phyloP scores from a whole-genome alignment of 805 yeast genomes.

The Kuraishia molischiana region DNA sequence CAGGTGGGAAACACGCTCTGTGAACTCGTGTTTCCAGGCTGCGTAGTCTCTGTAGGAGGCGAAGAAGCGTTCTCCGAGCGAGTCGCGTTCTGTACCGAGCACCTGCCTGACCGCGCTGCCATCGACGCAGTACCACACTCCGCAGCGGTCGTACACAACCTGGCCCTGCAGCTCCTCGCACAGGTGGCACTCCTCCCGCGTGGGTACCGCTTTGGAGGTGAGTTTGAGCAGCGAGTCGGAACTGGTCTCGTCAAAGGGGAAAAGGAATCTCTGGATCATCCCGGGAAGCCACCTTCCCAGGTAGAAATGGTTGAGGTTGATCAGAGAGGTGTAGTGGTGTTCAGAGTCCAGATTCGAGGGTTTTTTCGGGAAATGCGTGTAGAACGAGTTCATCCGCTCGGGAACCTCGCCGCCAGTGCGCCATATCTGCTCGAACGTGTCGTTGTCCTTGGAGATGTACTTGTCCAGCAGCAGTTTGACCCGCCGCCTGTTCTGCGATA shows the following conservation, averaged over 20 bases:
- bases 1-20: constrained; percentile 6
- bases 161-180: constrained; percentile 17
- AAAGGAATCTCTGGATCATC: constrained; percentile 12
- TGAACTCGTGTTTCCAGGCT: constrained; percentile 12
- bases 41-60: constrained; percentile 13
- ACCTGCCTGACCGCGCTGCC: background rate
- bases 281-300: constrained; percentile 23
- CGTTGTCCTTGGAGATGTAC: constrained; percentile 16
- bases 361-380: constrained; percentile 21
- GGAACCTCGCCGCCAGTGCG: constrained; percentile 17
- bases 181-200: constrained; percentile 18
- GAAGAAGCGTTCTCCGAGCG: constrained; percentile 13
- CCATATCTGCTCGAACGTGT: constrained; percentile 17
- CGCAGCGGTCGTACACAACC: constrained; percentile 17
- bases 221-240: constrained; percentile 6
- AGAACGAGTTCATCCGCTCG: constrained; percentile 16
- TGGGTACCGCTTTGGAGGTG: constrained; percentile 19
- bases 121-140: constrained; percentile 20
- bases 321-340: constrained; percentile 18
- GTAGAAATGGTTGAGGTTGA: constrained; percentile 20
- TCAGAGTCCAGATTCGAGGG: constrained; percentile 20
- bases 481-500: constrained; percentile 3
- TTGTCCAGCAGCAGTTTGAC: constrained; percentile 7
- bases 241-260: constrained; percentile 14
- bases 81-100: constrained; percentile 9